Evolutionary conservation across 495 filamentous ascomycete genomes (phyloP).

Genomic region (Neurospora sp.): DNA sequence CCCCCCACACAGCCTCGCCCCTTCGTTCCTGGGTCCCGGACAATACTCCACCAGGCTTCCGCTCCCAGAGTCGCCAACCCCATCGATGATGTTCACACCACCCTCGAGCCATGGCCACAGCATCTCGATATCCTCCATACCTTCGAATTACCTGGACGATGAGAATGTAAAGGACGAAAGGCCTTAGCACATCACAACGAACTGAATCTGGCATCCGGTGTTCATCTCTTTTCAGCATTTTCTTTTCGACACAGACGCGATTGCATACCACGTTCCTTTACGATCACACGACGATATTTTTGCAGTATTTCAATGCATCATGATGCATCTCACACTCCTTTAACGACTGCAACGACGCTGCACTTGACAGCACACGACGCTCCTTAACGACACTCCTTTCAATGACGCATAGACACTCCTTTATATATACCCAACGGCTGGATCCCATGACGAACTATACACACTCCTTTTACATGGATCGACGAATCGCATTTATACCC

Average conservation of each 20-base stretch:
- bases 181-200: conserved; percentile 4
- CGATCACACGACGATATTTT: conserved; percentile 22
- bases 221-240: conserved; percentile 8
- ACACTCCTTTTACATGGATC: conserved; percentile 31
- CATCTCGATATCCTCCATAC: conserved; percentile 18
- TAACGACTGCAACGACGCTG: conserved; percentile 33
- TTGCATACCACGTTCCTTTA: conserved; percentile 38
- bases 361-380: not conserved
- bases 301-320: conserved; percentile 22
- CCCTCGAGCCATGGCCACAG: conserved; percentile 21
- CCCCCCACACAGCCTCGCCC: conserved; percentile 11
- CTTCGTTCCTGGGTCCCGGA: conserved; percentile 29
- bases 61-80: conserved; percentile 26
- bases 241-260: conserved; percentile 37
- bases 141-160: conserved; percentile 8
- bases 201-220: conserved; percentile 4
- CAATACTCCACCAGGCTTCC: conserved; percentile 18
- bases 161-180: conserved; percentile 19
- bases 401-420: conserved; percentile 27
- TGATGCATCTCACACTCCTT: conserved; percentile 24
- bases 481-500: conserved; percentile 23
- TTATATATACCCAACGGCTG: conserved; percentile 26
- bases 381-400: conserved; percentile 6
- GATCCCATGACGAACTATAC: conserved; percentile 28
- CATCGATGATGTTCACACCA: conserved; percentile 16